Evolutionary conservation across 2,329 filamentous ascomycete genomes (phyloP).

Genomic region (Ophiostoma piceae): DNA sequence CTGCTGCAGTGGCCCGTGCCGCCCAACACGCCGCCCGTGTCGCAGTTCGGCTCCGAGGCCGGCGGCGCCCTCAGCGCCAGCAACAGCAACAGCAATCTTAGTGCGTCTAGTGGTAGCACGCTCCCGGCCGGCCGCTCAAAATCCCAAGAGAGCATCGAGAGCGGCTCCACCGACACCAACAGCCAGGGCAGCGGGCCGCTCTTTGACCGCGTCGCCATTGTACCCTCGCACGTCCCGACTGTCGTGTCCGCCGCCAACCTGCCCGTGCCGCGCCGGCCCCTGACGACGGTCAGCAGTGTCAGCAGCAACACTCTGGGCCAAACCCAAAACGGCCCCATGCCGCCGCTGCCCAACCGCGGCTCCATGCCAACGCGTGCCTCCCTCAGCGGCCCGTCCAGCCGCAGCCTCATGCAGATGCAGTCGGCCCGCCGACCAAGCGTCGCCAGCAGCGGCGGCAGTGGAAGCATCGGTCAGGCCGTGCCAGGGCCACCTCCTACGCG

Average conservation of each 20-base stretch:
- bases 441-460: background rate
- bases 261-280: background rate
- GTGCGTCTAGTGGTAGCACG: background rate
- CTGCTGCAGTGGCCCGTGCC: slow-evolving; percentile 26
- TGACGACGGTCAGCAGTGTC: background rate
- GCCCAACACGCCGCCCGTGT: slow-evolving; percentile 26
- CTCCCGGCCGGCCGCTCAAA: background rate
- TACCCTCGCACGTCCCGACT: slow-evolving; percentile 10
- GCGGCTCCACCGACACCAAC: slow-evolving; percentile 15
- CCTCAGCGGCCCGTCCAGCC: slow-evolving; percentile 20
- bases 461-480: background rate
- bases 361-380: slow-evolving; percentile 21
- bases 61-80: background rate
- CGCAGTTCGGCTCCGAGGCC: slow-evolving; percentile 12
- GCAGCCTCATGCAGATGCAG: slow-evolving; percentile 22
- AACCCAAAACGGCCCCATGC: background rate
- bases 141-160: slow-evolving; percentile 6
- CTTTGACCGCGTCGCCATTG: slow-evolving; percentile 12
- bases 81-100: slow-evolving; percentile 19
- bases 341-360: background rate
- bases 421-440: background rate
- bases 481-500: background rate
- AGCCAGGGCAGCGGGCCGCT: slow-evolving; percentile 16
- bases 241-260: background rate
- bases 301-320: background rate